Percentiles rank a stretch among this genome's conserved stretches.
These are phyloP conservation scores for Globisporangium lucens DNA, from an alignment of 352 stramenopile species.

Conservation along the genomic window DNA sequence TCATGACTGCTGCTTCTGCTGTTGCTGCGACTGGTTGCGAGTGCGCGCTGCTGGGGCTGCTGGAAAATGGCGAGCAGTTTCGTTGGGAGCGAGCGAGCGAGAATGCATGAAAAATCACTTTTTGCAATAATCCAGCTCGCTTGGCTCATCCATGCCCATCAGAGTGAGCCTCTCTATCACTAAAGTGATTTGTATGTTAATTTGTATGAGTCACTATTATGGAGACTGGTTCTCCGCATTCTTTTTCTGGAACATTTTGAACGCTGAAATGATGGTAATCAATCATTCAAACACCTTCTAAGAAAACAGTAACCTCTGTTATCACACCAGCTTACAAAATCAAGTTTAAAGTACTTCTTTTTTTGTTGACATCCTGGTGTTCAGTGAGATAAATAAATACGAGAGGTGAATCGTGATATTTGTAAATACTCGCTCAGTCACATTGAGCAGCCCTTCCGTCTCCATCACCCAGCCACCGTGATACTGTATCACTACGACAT, in stretches of 20 bases:
- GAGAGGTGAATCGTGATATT: neutral
- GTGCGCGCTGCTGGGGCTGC: neutral
- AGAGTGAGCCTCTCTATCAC: neutral
- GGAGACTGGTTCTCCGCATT: neutral
- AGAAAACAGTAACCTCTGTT: neutral
- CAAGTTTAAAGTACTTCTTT: no score
- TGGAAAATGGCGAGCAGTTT: neutral
- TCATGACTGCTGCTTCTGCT: constrained; percentile 5
- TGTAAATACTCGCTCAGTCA: neutral
- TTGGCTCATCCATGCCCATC: neutral
- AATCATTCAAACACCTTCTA: neutral
- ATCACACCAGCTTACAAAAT: no score
- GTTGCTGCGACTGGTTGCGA: neutral
- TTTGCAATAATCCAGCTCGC: neutral
- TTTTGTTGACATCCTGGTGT: no score
- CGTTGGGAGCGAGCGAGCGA: neutral
- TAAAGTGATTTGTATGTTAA: neutral
- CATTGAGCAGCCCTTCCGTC: neutral
- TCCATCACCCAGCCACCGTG: neutral
- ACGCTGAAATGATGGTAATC: neutral
- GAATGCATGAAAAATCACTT: neutral
- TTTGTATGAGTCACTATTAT: neutral
- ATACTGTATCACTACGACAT: no score
- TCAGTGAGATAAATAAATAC: neutral
- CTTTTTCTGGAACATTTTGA: neutral